Evolutionary conservation across 2,329 filamentous ascomycete genomes (phyloP).

Genomic region (Hypoxylon rubiginosum): DNA sequence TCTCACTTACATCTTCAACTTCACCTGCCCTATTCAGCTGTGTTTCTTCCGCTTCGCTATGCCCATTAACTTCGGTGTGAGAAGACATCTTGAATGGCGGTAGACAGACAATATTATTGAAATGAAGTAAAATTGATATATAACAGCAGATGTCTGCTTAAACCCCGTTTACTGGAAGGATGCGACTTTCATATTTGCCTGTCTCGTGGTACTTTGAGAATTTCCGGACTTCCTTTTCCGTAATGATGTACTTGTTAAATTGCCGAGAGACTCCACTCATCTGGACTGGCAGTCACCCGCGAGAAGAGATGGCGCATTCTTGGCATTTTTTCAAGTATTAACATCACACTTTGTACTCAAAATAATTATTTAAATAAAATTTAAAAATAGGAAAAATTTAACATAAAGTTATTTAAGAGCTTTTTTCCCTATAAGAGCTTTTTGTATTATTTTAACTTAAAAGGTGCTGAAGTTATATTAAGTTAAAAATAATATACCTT

Average conservation of each 20-base stretch:
- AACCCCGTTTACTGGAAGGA: too few relatives aligned
- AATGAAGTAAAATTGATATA: not conserved
- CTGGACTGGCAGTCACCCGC: not conserved
- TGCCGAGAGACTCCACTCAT: constrained; percentile 38
- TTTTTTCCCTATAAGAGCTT: too few relatives aligned
- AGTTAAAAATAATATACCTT: too few relatives aligned
- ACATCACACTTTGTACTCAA: too few relatives aligned
- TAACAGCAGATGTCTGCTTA: not conserved
- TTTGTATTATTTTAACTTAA: too few relatives aligned
- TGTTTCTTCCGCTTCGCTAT: constrained; percentile 14
- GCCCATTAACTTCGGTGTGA: constrained; percentile 25
- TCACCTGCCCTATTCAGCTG: constrained; percentile 58
- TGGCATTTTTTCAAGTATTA: too few relatives aligned
- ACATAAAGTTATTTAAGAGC: too few relatives aligned
- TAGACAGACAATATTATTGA: not conserved
- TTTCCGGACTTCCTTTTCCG: constrained; percentile 23
- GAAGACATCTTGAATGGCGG: constrained; percentile 20
- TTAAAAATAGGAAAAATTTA: too few relatives aligned
- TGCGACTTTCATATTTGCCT: not conserved
- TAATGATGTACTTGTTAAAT: constrained; percentile 10
- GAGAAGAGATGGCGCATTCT: too few relatives aligned
- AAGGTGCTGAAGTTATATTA: too few relatives aligned
- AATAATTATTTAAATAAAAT: too few relatives aligned
- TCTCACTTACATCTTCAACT: constrained; percentile 60
- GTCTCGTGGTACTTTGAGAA: not conserved